Evolutionary conservation across 345 rosid species (phyloP).

Genomic region (Raphanus sativus): DNA sequence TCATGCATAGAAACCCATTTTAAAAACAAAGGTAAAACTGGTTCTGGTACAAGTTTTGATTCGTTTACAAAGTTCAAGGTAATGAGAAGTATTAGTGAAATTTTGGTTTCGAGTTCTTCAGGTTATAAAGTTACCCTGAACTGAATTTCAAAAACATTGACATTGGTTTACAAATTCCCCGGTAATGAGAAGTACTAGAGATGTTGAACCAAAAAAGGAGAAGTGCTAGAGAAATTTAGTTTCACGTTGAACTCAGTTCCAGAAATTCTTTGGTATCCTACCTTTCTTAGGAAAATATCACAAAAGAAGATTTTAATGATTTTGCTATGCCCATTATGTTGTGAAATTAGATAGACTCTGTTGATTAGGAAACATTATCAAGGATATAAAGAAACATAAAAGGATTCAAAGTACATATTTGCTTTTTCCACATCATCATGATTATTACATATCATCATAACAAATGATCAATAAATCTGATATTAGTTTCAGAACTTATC

Average conservation of each 20-base stretch:
- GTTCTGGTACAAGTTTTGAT: too few relatives aligned
- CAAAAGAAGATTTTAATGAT: not conserved
- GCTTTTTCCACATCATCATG: conserved; percentile 13
- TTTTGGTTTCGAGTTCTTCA: not conserved
- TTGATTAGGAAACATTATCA: not conserved
- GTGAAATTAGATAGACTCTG: not conserved
- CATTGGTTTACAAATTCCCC: not conserved
- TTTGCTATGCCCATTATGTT: not conserved
- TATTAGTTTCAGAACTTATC: conserved; percentile 22
- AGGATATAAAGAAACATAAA: conserved; percentile 12
- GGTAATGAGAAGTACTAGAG: not conserved
- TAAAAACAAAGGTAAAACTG: not conserved
- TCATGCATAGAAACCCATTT: not conserved
- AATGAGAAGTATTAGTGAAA: not conserved
- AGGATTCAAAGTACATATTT: conserved; percentile 6
- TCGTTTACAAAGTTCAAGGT: not conserved
- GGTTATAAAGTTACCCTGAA: not conserved
- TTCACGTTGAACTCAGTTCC: not conserved
- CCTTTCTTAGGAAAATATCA: not conserved
- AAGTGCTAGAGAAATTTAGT: not conserved
- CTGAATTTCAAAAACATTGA: not conserved
- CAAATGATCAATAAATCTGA: conserved; percentile 8
- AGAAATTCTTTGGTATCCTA: not conserved
- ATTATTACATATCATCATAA: conserved; percentile 7
- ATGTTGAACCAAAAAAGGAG: not conserved